phyloP scores from a whole-genome alignment of 768 basidiomycete species.

The Collybiopsis luxurians region DNA sequence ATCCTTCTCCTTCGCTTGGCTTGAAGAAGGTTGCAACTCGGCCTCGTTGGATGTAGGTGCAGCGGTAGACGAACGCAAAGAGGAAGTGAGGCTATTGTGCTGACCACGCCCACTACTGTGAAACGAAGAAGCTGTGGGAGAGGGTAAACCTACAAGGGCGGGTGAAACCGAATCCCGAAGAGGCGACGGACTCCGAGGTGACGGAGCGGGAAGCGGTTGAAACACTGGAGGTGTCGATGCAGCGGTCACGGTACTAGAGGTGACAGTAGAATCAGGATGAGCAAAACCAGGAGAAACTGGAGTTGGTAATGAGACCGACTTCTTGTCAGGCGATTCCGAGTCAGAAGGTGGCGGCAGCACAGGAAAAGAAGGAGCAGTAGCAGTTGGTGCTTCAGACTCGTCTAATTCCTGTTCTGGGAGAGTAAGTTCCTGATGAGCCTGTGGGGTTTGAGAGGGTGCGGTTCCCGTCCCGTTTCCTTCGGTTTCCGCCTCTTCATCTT shows the following conservation, averaged over 20 bases:
- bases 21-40: not conserved
- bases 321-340: slow-evolving; percentile 3
- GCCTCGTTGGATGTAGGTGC: slow-evolving; percentile 5
- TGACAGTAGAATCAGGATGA: not conserved
- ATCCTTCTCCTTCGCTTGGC: slow-evolving; percentile 1
- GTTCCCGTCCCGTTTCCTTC: not conserved
- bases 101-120: slow-evolving; percentile 19
- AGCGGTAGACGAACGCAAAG: slow-evolving; percentile 17
- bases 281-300: slow-evolving; percentile 20
- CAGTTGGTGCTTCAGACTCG: slow-evolving; percentile 28
- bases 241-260: slow-evolving; percentile 14
- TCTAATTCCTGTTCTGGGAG: slow-evolving; percentile 13
- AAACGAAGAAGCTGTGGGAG: slow-evolving; percentile 22
- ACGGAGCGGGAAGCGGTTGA: not conserved
- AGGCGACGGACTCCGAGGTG: slow-evolving; percentile 12
- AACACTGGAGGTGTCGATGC: slow-evolving; percentile 23
- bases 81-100: slow-evolving; percentile 38
- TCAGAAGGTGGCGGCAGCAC: slow-evolving; percentile 8
- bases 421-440: slow-evolving; percentile 7
- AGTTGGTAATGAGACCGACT: slow-evolving; percentile 20
- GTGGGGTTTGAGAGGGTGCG: not conserved
- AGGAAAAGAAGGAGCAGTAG: slow-evolving; percentile 36
- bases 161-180: slow-evolving; percentile 20
- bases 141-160: slow-evolving; percentile 20
- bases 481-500: slow-evolving; percentile 58